Percentiles rank a stretch among this genome's conserved stretches.
These are phyloP conservation scores for Hysterium pulicare DNA, from an alignment of 2,329 filamentous ascomycete genomes.

Conservation along the genomic window DNA sequence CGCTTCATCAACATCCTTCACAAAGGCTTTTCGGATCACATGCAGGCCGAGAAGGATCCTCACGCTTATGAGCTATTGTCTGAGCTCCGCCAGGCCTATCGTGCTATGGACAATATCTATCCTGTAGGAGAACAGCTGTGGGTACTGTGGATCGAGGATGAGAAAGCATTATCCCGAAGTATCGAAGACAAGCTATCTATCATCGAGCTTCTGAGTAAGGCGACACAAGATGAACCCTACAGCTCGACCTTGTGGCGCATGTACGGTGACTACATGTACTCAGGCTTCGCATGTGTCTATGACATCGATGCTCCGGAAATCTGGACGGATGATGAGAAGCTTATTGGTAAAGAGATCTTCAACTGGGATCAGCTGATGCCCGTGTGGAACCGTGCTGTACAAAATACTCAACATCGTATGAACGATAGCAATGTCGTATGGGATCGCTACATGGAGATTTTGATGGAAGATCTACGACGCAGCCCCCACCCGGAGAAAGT, in stretches of 20 bases:
- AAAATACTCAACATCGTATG: constrained; percentile 69
- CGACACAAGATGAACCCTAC: constrained; percentile 67
- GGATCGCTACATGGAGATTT: constrained; percentile 72
- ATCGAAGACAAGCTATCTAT: constrained; percentile 66
- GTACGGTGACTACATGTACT: constrained; percentile 76
- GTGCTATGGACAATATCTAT: constrained; percentile 60
- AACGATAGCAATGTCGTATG: constrained; percentile 75
- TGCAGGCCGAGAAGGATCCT: constrained; percentile 27
- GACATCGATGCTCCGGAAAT: constrained; percentile 44
- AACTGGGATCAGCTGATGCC: constrained; percentile 63
- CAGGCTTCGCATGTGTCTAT: constrained; percentile 64
- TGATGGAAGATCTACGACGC: constrained; percentile 64
- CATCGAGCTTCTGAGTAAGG: constrained; percentile 69
- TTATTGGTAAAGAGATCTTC: constrained; percentile 69
- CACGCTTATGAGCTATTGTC: constrained; percentile 43
- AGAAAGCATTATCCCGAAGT: constrained; percentile 58
- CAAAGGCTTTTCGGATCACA: constrained; percentile 45
- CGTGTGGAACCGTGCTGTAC: constrained; percentile 69
- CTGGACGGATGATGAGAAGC: constrained; percentile 64
- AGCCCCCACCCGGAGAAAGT: constrained; percentile 56
- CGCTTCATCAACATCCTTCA: constrained; percentile 48
- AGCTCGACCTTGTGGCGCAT: constrained; percentile 72
- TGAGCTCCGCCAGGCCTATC: constrained; percentile 49
- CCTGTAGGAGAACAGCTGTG: constrained; percentile 74
- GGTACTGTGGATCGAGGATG: constrained; percentile 73